Percentiles rank a stretch among this genome's conserved stretches.
Conservation (phyloP, 495 filamentous ascomycete genomes). For the Poronia punctata region DNA sequence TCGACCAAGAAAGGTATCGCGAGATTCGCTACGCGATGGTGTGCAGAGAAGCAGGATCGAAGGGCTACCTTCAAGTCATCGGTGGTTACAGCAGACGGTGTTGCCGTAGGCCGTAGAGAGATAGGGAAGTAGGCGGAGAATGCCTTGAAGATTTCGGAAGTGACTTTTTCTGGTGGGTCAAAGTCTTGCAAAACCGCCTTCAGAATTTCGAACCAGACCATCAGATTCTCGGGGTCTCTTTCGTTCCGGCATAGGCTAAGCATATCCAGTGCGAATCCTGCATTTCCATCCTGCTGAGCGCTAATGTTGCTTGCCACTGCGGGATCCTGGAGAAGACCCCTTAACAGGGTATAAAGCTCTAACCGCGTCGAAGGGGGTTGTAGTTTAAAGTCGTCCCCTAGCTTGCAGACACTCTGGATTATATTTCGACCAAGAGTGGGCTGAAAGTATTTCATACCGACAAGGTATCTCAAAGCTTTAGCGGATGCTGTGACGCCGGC, state of each 20-base stretch:
- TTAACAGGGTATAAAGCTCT: constrained; percentile 41
- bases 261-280: constrained; percentile 33
- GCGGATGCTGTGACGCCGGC: constrained; percentile 41
- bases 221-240: constrained; percentile 42
- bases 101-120: constrained; percentile 35
- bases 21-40: constrained; percentile 29
- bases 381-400: constrained; percentile 42
- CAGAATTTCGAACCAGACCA: constrained; percentile 42
- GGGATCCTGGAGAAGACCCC: constrained; percentile 28
- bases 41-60: constrained; percentile 40
- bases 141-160: constrained; percentile 37
- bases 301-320: constrained; percentile 33
- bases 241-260: constrained; percentile 40
- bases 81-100: constrained; percentile 37
- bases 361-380: constrained; percentile 39
- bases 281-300: constrained; percentile 30
- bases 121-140: constrained; percentile 50
- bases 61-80: constrained; percentile 42
- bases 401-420: constrained; percentile 32
- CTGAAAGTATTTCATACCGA: constrained; percentile 39
- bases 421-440: constrained; percentile 34
- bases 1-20: constrained; percentile 40
- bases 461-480: constrained; percentile 38
- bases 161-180: constrained; percentile 32
- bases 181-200: constrained; percentile 31